Percentiles rank a stretch among this genome's conserved stretches.
These are phyloP conservation scores for Calonectria pseudoreteaudii DNA, from an alignment of 2,329 filamentous ascomycete species.

Conservation along the genomic window DNA sequence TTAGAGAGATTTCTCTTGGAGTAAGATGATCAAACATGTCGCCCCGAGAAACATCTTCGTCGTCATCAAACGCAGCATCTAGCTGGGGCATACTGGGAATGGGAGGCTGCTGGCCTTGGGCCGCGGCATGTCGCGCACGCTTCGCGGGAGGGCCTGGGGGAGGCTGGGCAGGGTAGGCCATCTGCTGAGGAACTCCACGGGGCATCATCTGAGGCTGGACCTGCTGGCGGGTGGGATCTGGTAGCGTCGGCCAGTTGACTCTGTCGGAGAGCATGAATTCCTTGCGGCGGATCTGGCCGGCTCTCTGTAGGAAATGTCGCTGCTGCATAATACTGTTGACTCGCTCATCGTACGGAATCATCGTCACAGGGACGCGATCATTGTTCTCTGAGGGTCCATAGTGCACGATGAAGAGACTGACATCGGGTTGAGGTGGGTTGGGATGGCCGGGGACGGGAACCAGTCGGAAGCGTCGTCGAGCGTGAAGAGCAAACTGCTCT, in stretches of 20 bases:
- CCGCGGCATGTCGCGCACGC: conserved; percentile 61
- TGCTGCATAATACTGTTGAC: conserved; percentile 71
- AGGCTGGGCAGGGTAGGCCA: conserved; percentile 71
- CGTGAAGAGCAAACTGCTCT: conserved; percentile 81
- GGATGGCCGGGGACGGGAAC: conserved; percentile 77
- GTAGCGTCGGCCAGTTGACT: conserved; percentile 88
- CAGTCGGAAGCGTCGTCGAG: conserved; percentile 88
- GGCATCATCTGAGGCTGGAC: conserved; percentile 61
- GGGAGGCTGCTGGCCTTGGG: conserved; percentile 51
- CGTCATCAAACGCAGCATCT: conserved; percentile 77
- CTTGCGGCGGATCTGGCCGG: conserved; percentile 86
- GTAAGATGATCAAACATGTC: conserved; percentile 93
- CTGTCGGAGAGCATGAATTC: conserved; percentile 95
- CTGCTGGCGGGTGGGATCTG: conserved; percentile 63
- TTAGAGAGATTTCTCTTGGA: conserved; percentile 87
- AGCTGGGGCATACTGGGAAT: conserved; percentile 54
- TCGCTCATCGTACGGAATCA: conserved; percentile 73
- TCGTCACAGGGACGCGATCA: conserved; percentile 77
- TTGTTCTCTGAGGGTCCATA: conserved; percentile 83
- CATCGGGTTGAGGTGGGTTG: conserved; percentile 78
- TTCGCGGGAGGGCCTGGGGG: conserved; percentile 66
- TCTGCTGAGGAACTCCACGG: conserved; percentile 66
- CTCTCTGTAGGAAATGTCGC: conserved; percentile 74
- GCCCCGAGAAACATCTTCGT: conserved; percentile 87
- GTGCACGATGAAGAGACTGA: conserved; percentile 90